Evolutionary conservation across 495 filamentous ascomycete genomes (phyloP), one percentile per base, ranked within the genome.

Genomic region (Massariosphaeria phaeospora): DNA sequence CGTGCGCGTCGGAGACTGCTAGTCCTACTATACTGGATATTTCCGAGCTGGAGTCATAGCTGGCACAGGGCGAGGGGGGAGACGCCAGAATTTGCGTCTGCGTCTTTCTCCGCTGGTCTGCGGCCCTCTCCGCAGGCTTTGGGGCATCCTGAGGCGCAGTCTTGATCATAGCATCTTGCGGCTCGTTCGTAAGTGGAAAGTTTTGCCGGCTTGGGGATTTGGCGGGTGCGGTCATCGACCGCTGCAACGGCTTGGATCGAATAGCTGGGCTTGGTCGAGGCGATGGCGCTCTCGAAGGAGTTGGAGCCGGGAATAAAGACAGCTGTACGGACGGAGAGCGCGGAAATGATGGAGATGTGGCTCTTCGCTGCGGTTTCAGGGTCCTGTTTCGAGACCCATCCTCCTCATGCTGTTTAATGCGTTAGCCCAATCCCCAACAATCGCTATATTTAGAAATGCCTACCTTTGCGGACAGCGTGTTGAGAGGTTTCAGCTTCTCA

Each of bases 191-290:
- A 39, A 55, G 54, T 40, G 51, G 50, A 34, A 62, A 65, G 27
- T 48, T 54, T 47, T 46, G 45, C 30, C 52, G 42, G 50, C 40
- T 68, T 24, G 78, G 77, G 6, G 76, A 78, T 6, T 67, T 65
- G 4, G 75, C 73, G 2, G 82, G 80, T 8, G 79, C 76, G 4
- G 83, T 85, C 59, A 78, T 80, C 10, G 82, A 81, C 26, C 82
- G 78, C 12, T 69, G 63, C 10, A 81, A 65, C n/a, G 80, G 69
- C 36, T 67, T 69, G 1, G 74, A 70, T 4, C 73, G 72, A 25
- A 61, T 69, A 29, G 67, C 31, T 9, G 42, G 51, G 1, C 72
- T 12, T 61, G 55, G 33, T 70, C 74, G 44, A 70, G 73, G 5
- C 5, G 75, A 70, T 2, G 72, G 70, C 17, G 74, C 72, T 38